A percentile compares a stretch with the other conserved stretches of the same genome.
Conservation (phyloP, 2,329 filamentous ascomycete species). For the Nannizziopsis arthrosporioides region DNA sequence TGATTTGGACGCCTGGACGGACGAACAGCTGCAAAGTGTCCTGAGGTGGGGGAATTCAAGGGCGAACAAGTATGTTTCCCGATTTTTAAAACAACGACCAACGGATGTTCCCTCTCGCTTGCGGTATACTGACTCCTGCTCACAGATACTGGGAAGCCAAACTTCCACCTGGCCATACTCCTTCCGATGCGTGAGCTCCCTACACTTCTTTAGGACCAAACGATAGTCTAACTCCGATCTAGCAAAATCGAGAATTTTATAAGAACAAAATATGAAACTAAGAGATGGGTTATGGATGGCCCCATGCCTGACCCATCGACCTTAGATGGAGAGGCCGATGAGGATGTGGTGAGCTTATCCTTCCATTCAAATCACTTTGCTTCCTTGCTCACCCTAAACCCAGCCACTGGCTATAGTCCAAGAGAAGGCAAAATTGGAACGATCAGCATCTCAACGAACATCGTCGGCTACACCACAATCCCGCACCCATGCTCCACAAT, state of each 20-base stretch:
- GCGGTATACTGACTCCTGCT: slow-evolving; percentile 20
- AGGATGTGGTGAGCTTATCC: slow-evolving; percentile 58
- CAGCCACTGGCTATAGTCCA: slow-evolving; percentile 56
- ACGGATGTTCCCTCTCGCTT: background rate
- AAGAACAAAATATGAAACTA: slow-evolving; percentile 95
- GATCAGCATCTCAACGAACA: slow-evolving; percentile 45
- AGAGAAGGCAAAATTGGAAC: slow-evolving; percentile 57
- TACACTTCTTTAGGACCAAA: background rate
- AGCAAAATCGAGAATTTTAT: slow-evolving; percentile 99
- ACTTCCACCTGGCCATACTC: slow-evolving; percentile 76
- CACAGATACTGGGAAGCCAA: slow-evolving; percentile 82
- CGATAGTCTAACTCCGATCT: background rate
- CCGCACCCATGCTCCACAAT: slow-evolving; percentile 18
- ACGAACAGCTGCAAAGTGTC: slow-evolving; percentile 90
- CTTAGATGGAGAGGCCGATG: slow-evolving; percentile 71
- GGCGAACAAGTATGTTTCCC: slow-evolving; percentile 65
- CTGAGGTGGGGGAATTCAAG: slow-evolving; percentile 90
- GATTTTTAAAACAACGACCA: background rate
- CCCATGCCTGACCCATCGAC: slow-evolving; percentile 85
- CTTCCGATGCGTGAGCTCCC: slow-evolving; percentile 61
- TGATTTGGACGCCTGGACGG: slow-evolving; percentile 95
- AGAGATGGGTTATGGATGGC: slow-evolving; percentile 99
- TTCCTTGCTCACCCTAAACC: slow-evolving; percentile 15
- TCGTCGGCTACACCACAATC: slow-evolving; percentile 35
- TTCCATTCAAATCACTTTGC: background rate